Conservation (phyloP, 192 early-diverging fungal species). For the Backusella circina region DNA sequence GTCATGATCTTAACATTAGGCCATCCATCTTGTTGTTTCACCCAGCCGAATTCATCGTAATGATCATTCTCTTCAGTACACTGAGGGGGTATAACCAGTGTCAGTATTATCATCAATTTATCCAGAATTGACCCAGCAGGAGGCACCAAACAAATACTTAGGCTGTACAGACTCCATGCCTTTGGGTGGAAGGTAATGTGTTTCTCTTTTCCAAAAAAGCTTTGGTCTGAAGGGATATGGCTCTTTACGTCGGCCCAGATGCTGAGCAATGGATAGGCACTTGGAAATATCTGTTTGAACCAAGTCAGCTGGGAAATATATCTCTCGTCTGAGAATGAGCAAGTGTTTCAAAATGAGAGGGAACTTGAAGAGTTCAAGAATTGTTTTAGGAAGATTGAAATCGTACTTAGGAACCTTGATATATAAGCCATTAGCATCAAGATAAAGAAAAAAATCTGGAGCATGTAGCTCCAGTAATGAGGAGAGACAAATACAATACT, state of each 20-base stretch:
- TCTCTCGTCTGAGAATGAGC: neutral
- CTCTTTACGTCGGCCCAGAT: neutral
- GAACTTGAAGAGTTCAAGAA: neutral
- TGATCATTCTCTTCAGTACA: neutral
- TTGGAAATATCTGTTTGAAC: neutral
- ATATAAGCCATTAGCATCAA: neutral
- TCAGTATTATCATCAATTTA: neutral
- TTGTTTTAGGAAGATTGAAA: neutral
- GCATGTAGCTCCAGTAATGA: neutral
- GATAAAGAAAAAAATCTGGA: neutral
- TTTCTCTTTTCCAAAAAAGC: neutral
- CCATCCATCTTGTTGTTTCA: neutral
- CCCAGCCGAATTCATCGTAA: neutral
- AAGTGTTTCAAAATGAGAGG: neutral
- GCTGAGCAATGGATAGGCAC: neutral
- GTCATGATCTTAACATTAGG: neutral
- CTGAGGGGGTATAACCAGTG: neutral
- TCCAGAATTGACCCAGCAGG: neutral
- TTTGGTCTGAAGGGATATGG: neutral
- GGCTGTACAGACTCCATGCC: neutral
- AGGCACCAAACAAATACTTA: neutral
- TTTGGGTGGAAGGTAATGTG: neutral
- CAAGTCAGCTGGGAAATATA: neutral
- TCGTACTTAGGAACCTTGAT: neutral
- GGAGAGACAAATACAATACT: neutral